Conservation (phyloP, 495 filamentous ascomycete genomes). For the Talaromyces wortmannii region DNA sequence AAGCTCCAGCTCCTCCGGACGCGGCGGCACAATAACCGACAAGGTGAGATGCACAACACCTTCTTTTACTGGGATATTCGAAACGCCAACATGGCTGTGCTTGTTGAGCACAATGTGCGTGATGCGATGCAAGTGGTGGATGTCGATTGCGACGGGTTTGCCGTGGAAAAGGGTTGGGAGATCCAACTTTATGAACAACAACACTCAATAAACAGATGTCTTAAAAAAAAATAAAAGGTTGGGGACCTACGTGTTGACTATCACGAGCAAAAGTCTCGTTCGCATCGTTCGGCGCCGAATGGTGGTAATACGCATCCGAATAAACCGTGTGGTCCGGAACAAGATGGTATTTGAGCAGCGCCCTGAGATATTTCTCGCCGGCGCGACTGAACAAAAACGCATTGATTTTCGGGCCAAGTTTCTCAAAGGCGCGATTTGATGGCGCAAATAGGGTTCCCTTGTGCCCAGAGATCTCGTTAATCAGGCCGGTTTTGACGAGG, state of each 20-base stretch:
- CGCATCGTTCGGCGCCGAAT: constrained; percentile 6
- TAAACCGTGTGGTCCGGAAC: constrained; percentile 72
- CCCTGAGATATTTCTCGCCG: constrained; percentile 63
- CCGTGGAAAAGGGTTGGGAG: background rate
- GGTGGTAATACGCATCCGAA: constrained; percentile 66
- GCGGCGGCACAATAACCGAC: constrained; percentile 3
- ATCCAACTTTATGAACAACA: background rate
- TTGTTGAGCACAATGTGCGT: background rate
- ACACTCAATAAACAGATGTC: background rate
- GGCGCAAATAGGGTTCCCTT: constrained; percentile 68
- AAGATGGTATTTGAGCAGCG: constrained; percentile 72
- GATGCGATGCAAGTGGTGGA: constrained; percentile 2
- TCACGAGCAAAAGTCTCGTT: background rate
- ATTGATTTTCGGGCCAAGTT: constrained; percentile 61
- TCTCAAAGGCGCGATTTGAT: constrained; percentile 65
- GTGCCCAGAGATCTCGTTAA: constrained; percentile 26
- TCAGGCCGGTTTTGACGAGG: constrained; percentile 62
- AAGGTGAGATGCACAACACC: constrained; percentile 5
- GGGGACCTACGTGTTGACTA: constrained; percentile 1
- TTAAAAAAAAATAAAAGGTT: background rate
- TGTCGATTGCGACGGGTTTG: constrained; percentile 2
- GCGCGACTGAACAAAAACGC: constrained; percentile 70
- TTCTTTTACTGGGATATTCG: constrained; percentile 13
- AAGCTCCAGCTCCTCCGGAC: background rate
- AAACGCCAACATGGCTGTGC: constrained; percentile 21